Evolutionary conservation across 2,329 filamentous ascomycete genomes (phyloP).

Genomic region (Penicillium decumbens): DNA sequence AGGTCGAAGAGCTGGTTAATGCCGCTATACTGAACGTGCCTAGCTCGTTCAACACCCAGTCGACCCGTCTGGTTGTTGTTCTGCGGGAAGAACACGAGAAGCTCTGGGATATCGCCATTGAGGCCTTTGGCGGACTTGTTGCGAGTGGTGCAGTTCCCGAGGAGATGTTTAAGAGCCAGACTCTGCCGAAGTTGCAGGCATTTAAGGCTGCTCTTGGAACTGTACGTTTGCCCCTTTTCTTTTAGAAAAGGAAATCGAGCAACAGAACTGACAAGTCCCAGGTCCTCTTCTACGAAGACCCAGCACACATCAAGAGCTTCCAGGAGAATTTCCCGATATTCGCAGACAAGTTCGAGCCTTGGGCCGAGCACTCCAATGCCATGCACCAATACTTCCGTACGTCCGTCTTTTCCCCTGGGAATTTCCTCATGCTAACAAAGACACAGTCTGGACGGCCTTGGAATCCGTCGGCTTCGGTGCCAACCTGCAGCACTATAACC

Average conservation of each 20-base stretch:
- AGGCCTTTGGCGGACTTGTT: constrained; percentile 64
- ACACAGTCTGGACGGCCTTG: constrained; percentile 68
- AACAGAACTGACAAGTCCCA: constrained; percentile 7
- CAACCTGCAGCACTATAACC: constrained; percentile 93
- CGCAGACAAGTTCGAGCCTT: constrained; percentile 72
- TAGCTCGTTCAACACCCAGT: constrained; percentile 84
- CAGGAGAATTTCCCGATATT: constrained; percentile 67
- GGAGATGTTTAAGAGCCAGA: constrained; percentile 54
- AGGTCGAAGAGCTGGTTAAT: constrained; percentile 37
- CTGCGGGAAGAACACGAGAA: constrained; percentile 78
- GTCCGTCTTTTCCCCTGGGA: constrained; percentile 7
- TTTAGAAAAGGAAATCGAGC: too few relatives aligned
- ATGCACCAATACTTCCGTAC: constrained; percentile 70
- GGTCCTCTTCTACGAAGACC: constrained; percentile 83
- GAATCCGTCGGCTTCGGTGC: constrained; percentile 79
- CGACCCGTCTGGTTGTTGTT: constrained; percentile 71
- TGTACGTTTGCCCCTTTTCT: constrained; percentile 46
- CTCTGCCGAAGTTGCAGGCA: constrained; percentile 46
- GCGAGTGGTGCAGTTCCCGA: constrained; percentile 46
- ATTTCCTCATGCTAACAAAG: background rate
- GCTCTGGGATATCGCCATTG: constrained; percentile 72
- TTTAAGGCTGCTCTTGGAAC: constrained; percentile 74
- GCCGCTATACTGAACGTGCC: constrained; percentile 64
- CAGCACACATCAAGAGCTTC: constrained; percentile 59
- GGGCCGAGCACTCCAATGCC: constrained; percentile 70